These are phyloP conservation scores for Triangularia verruculosa DNA, from an alignment of 2,329 filamentous ascomycete species.

Conservation along the genomic window DNA sequence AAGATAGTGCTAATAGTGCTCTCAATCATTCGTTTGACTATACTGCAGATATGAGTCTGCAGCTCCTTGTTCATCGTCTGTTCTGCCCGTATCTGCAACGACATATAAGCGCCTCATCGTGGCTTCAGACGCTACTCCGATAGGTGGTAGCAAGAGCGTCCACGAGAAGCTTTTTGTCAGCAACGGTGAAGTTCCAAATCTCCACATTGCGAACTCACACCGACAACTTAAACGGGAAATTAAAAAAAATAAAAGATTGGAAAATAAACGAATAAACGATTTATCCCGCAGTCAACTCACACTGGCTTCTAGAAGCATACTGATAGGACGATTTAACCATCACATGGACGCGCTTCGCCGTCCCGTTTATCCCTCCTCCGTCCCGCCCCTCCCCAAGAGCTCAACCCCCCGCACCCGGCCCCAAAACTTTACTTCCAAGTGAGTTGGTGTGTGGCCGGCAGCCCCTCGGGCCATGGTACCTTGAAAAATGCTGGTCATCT, in stretches of 20 bases:
- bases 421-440: neutral
- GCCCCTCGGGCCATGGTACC: slow-evolving; percentile 18
- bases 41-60: neutral
- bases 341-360: slow-evolving; percentile 5
- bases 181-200: neutral
- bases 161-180: slow-evolving; percentile 1
- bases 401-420: slow-evolving; percentile 6
- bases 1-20: too few species aligned
- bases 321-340: neutral
- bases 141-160: neutral
- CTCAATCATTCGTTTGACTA: neutral
- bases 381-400: slow-evolving; percentile 22
- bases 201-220: neutral
- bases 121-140: slow-evolving; percentile 4
- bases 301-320: neutral
- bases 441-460: slow-evolving; percentile 15
- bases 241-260: neutral
- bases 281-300: neutral
- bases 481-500: slow-evolving; percentile 26
- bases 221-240: neutral
- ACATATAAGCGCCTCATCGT: slow-evolving; percentile 12
- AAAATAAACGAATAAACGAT: neutral
- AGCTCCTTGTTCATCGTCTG: neutral
- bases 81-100: neutral
- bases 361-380: slow-evolving; percentile 9